Conservation (phyloP, 306 rosid genomes). For the Bauhinia variegata region DNA sequence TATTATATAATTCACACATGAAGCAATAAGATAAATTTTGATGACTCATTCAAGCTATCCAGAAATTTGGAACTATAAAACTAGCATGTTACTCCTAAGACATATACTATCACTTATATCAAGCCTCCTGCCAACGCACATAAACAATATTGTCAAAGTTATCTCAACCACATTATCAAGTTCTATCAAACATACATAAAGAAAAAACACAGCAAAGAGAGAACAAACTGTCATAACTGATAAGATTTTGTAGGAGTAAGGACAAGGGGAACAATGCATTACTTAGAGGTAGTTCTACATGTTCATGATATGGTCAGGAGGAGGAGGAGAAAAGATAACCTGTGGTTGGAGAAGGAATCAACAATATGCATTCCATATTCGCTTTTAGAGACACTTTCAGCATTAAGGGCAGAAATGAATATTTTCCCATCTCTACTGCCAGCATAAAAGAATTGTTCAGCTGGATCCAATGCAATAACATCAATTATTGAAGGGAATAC, state of each 20-base stretch:
- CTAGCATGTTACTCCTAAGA: constrained; percentile 19
- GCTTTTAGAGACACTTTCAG: constrained; percentile 48
- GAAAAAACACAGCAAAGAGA: constrained; percentile 18
- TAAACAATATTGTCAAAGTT: neutral
- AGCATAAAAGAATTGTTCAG: constrained; percentile 73
- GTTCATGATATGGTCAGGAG: constrained; percentile 3
- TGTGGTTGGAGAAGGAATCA: constrained; percentile 66
- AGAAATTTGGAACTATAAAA: constrained; percentile 23
- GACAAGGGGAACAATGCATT: constrained; percentile 8
- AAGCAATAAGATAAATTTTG: neutral
- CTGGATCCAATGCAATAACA: constrained; percentile 74
- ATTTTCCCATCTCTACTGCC: constrained; percentile 79
- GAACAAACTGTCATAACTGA: constrained; percentile 1
- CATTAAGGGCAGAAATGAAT: constrained; percentile 64
- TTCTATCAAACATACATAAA: constrained; percentile 10
- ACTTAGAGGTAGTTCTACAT: neutral
- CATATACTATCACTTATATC: neutral
- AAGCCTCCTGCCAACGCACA: neutral
- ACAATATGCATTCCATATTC: constrained; percentile 65
- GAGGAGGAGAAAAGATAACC: constrained; percentile 53
- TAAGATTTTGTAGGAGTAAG: neutral
- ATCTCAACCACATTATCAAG: neutral
- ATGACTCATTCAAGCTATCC: neutral
- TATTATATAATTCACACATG: too few relatives aligned
- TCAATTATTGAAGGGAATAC: constrained; percentile 67